These are phyloP conservation scores for Mycena kentingensis DNA, from an alignment of 768 basidiomycete species.

Conservation along the genomic window DNA sequence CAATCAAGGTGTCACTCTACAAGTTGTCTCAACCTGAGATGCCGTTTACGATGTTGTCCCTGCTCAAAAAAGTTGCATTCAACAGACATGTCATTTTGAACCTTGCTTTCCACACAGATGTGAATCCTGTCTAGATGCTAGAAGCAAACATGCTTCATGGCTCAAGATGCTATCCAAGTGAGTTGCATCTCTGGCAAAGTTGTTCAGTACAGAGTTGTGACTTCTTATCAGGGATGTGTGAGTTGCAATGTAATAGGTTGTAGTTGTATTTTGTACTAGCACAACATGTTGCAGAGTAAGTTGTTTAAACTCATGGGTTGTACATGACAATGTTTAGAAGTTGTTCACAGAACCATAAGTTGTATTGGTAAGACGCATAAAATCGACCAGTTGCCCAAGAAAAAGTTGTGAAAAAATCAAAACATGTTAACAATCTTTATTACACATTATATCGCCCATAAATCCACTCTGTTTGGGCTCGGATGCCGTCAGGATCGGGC, in stretches of 20 bases:
- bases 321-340: background rate
- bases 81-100: background rate
- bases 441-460: background rate
- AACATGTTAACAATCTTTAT: background rate
- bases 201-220: no score
- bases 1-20: background rate
- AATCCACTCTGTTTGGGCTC: no score
- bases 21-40: background rate
- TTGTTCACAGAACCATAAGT: background rate
- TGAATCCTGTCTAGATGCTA: no score
- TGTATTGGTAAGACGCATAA: background rate
- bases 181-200: no score
- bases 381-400: background rate
- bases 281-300: no score
- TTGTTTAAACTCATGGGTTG: no score
- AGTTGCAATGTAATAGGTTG: background rate
- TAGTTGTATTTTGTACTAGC: no score
- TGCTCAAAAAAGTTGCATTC: background rate
- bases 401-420: background rate
- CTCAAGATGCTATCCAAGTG: no score
- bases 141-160: no score
- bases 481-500: no score
- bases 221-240: no score
- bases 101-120: background rate
- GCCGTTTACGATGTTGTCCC: background rate